A percentile compares a stretch with the other conserved stretches of the same genome.
phyloP scores from a whole-genome alignment of 208 protist genomes.

The Wallacemonas sp. region DNA sequence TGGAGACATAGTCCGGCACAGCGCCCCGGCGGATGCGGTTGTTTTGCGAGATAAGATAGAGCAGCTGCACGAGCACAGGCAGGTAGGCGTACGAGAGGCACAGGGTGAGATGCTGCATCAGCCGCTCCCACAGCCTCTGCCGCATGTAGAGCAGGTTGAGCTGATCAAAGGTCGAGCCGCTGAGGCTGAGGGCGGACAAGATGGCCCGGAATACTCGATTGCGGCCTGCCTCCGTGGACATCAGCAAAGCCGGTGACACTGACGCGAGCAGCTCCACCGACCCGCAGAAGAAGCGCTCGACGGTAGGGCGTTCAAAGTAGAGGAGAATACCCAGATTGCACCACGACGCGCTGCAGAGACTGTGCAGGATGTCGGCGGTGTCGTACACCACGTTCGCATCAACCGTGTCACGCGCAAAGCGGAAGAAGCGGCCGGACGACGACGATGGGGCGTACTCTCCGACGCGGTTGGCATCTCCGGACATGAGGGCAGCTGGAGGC shows the following conservation, averaged over 20 bases:
- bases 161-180: conserved; percentile 34
- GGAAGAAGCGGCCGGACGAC: conserved; percentile 27
- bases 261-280: conserved; percentile 62
- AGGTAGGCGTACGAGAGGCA: conserved; percentile 65
- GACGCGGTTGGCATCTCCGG: no score
- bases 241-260: conserved; percentile 58
- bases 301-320: conserved; percentile 62
- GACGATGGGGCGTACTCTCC: no score
- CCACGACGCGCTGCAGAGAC: conserved; percentile 65
- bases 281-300: conserved; percentile 56
- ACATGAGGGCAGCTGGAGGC: background rate
- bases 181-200: conserved; percentile 35
- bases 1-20: conserved; percentile 28
- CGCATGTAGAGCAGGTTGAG: conserved; percentile 48
- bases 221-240: conserved; percentile 44
- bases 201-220: conserved; percentile 61
- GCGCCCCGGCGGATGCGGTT: conserved; percentile 23
- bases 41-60: conserved; percentile 51
- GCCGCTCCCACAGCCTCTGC: conserved; percentile 49
- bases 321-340: conserved; percentile 78
- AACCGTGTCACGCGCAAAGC: conserved; percentile 36
- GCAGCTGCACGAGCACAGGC: conserved; percentile 46
- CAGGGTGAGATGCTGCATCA: conserved; percentile 54
- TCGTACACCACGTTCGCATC: conserved; percentile 64
- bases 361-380: conserved; percentile 59